Percentiles rank a stretch among this genome's conserved stretches.
Conservation (phyloP, 2,329 filamentous ascomycete genomes). For the Sporothrix pallida region DNA sequence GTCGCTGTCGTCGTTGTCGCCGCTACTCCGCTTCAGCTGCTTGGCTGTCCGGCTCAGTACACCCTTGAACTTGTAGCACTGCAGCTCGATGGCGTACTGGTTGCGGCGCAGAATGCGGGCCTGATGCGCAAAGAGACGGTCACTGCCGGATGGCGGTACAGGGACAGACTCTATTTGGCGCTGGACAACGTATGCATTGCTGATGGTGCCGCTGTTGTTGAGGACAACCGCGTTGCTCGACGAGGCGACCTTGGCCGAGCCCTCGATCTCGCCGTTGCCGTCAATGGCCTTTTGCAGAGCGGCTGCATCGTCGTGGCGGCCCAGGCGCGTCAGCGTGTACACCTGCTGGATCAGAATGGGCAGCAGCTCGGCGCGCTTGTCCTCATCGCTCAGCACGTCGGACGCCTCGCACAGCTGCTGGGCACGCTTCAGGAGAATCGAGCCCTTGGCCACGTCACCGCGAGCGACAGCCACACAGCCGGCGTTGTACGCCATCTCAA, state of each 20-base stretch:
- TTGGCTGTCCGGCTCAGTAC: conserved; percentile 57
- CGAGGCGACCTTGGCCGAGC: conserved; percentile 68
- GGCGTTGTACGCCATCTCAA: conserved; percentile 82
- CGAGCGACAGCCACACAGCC: conserved; percentile 75
- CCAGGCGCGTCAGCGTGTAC: conserved; percentile 71
- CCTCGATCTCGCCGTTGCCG: conserved; percentile 65
- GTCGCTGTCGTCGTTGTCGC: conserved; percentile 37
- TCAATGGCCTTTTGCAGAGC: conserved; percentile 66
- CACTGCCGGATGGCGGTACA: conserved; percentile 56
- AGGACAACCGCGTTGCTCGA: conserved; percentile 65
- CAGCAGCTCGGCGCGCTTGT: conserved; percentile 74
- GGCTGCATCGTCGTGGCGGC: conserved; percentile 68
- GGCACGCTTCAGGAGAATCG: conserved; percentile 71
- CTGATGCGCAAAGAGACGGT: conserved; percentile 77
- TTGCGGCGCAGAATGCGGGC: conserved; percentile 66
- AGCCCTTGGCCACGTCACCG: conserved; percentile 68
- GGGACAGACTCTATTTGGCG: conserved; percentile 63
- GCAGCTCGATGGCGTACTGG: conserved; percentile 66
- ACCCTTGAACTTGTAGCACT: conserved; percentile 70
- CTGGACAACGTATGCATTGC: conserved; percentile 72
- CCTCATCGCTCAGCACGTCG: conserved; percentile 74
- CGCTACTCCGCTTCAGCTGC: conserved; percentile 46
- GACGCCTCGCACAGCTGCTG: conserved; percentile 73
- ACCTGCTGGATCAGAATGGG: conserved; percentile 79
- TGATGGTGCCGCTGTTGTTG: conserved; percentile 38